Base-by-base conservation (phyloP, 2,329 filamentous ascomycete genomes). In the Mollisia scopiformis region DNA sequence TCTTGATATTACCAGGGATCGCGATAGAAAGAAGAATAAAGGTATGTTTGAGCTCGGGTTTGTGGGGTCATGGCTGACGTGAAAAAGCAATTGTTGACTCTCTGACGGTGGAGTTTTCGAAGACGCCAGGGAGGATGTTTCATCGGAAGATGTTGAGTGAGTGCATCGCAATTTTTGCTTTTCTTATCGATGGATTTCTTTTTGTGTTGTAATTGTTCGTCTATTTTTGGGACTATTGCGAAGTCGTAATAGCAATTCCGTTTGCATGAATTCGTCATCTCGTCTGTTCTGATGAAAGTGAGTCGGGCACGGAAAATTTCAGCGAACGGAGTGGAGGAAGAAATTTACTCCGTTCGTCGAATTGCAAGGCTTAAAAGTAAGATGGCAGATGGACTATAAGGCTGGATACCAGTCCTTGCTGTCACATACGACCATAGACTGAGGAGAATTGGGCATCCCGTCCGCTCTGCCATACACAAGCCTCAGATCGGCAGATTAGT, bases 31-130 rank as follows among this genome's bases (percentile, higher is more conserved):
- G 64, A 82, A 77, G 59, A 76, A 75, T 66, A 77, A 74, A 54
- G 80, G 81, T 89, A 80, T 70, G 82, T 71, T 50, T 21, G 30
- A 47, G 11, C 16, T 13, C 37, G 37, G 28, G 11, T 6, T 30
- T 33, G 11, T 19, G 16, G 10, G 49, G 23, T 33, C 16, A 23
- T 73, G 37, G 23, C 53, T 55, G n/a, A 59, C 54, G 14, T 37
- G 10, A 37, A 31, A 53, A 27, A 80, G 84, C 79, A 37, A 75
- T 93, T 30, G 84, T 86, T 47, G 85, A 93, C 73, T 86, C 90
- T 0, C 78, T 97, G 49, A 97, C 92, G 0, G 87, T 97, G 13
- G 92, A 97, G 63, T 86, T 85, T 65, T 84, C 86, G 14, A 88
- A 85, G 63, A 76, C 81, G 2, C 92, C 91, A 0, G 94, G 94